Conservation (phyloP, 192 early-diverging fungal genomes). For the Backusella parvicylindrica region DNA sequence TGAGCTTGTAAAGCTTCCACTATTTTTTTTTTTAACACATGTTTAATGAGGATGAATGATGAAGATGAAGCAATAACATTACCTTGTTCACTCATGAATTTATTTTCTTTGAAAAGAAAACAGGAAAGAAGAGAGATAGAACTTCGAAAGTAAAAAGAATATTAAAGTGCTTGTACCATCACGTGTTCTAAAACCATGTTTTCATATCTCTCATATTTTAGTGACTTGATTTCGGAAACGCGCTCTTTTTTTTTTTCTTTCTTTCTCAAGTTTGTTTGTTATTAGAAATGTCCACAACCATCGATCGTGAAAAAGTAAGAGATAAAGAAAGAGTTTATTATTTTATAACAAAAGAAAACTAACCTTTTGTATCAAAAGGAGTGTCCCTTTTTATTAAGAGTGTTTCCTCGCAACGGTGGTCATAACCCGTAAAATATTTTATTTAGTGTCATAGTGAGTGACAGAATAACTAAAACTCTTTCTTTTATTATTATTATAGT, state of each 20-base stretch:
- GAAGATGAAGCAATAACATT: not conserved
- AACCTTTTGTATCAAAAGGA: constrained; percentile 16
- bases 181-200: not conserved
- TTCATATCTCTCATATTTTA: not conserved
- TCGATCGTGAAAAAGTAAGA: constrained; percentile 40
- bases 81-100: not conserved
- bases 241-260: constrained; percentile 3
- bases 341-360: not conserved
- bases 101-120: not conserved
- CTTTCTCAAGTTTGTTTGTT: not conserved
- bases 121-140: too few species aligned
- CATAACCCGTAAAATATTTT: constrained; percentile 36
- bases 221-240: not conserved
- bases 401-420: constrained; percentile 38
- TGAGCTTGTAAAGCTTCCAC: not conserved
- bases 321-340: not conserved
- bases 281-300: constrained; percentile 9
- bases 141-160: too few species aligned
- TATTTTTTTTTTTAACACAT: not conserved
- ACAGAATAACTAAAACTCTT: not conserved
- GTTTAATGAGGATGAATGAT: not conserved
- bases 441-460: not conserved
- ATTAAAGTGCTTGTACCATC: not conserved
- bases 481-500: constrained; percentile 1
- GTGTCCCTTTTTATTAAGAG: constrained; percentile 56